Evolutionary conservation across 441 rosid species (phyloP).

Genomic region (Biscutella laevigata): DNA sequence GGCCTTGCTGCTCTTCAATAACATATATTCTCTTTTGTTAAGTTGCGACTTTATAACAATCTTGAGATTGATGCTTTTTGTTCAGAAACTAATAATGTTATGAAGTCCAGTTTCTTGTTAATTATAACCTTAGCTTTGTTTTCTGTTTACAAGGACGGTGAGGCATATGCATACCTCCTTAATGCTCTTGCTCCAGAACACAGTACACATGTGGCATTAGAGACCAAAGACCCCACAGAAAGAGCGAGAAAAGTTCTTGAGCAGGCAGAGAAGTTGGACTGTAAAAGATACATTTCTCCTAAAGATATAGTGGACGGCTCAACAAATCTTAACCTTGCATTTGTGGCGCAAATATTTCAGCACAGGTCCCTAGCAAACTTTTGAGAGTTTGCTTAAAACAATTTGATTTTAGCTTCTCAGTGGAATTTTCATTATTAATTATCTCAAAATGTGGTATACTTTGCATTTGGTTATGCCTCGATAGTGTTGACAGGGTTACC

Average conservation of each 20-base stretch:
- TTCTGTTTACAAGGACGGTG: constrained; percentile 67
- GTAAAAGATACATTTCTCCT: constrained; percentile 74
- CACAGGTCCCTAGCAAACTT: constrained; percentile 50
- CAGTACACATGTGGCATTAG: constrained; percentile 44
- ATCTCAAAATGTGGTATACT: neutral
- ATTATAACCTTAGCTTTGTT: constrained; percentile 3
- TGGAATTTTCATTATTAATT: neutral
- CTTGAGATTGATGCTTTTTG: neutral
- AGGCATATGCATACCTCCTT: constrained; percentile 91
- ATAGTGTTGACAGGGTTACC: neutral
- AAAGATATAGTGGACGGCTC: constrained; percentile 94
- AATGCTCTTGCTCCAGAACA: constrained; percentile 94
- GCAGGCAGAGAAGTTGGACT: constrained; percentile 92
- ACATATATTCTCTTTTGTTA: constrained; percentile 2
- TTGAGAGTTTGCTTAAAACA: neutral
- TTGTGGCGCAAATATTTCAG: constrained; percentile 94
- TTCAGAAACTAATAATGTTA: neutral
- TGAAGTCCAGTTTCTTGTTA: neutral
- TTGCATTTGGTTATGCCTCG: neutral
- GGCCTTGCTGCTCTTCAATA: constrained; percentile 3
- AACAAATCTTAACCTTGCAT: constrained; percentile 92
- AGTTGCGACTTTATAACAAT: neutral
- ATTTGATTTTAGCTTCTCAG: neutral
- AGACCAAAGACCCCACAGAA: constrained; percentile 49
- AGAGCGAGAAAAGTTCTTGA: constrained; percentile 80